Conservation (phyloP, 2,329 filamentous ascomycete genomes). For the Didymellaceae sp. region DNA sequence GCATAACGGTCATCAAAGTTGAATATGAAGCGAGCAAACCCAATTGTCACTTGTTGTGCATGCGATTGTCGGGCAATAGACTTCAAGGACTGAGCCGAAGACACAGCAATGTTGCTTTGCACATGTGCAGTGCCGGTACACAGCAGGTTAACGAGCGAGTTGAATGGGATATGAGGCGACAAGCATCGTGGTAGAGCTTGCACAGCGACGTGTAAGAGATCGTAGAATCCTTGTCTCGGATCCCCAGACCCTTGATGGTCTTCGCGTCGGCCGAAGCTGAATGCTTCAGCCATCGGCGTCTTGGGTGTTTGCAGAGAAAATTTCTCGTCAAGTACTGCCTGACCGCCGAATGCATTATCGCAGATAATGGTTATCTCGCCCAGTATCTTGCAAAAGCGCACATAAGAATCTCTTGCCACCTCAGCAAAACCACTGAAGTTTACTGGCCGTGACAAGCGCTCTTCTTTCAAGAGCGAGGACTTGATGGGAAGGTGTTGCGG, state of each 20-base stretch:
- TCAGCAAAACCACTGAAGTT: conserved; percentile 71
- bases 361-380: conserved; percentile 96
- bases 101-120: conserved; percentile 87
- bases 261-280: conserved; percentile 86
- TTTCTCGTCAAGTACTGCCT: conserved; percentile 94
- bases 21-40: conserved; percentile 97
- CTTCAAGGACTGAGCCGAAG: conserved; percentile 90
- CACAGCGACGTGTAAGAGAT: conserved; percentile 91
- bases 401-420: conserved; percentile 81
- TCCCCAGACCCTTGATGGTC: conserved; percentile 76
- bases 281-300: conserved; percentile 92
- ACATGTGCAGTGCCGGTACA: conserved; percentile 98
- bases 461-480: conserved; percentile 59
- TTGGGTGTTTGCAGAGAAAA: conserved; percentile 87
- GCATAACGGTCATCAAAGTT: conserved; percentile 97
- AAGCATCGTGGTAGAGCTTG: conserved; percentile 94
- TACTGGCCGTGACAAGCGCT: conserved; percentile 70
- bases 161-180: conserved; percentile 88
- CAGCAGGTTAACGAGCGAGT: conserved; percentile 88
- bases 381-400: conserved; percentile 90
- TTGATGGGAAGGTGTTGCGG: conserved; percentile 43
- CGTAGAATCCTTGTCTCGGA: conserved; percentile 93
- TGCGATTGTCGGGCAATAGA: conserved; percentile 93
- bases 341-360: conserved; percentile 95
- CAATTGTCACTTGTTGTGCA: conserved; percentile 94